Percentiles rank a stretch among this genome's conserved stretches.
Conservation (phyloP, 2,329 filamentous ascomycete species). For the Davidsoniella eucalypti region DNA sequence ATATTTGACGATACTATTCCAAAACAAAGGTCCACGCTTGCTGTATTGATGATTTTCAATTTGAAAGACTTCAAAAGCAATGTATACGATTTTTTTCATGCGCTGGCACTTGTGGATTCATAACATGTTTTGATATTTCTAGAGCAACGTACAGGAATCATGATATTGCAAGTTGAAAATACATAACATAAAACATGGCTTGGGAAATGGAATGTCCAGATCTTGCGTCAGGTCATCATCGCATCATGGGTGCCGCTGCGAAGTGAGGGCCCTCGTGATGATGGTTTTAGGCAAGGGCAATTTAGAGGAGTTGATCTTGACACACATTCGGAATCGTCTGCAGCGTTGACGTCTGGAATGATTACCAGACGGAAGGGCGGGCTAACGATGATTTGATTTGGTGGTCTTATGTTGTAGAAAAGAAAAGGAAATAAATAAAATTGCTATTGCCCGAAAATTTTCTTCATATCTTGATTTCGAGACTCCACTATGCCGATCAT, state of each 20-base stretch:
- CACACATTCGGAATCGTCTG: slow-evolving; percentile 36
- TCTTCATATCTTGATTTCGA: slow-evolving; percentile 4
- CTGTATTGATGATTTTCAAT: too few relatives aligned
- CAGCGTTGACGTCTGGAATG: slow-evolving; percentile 20
- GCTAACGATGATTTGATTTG: slow-evolving; percentile 27
- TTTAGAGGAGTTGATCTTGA: slow-evolving; percentile 35
- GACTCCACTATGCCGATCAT: not conserved
- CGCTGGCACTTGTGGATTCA: too few relatives aligned
- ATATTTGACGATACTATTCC: too few relatives aligned
- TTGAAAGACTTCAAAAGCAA: not conserved
- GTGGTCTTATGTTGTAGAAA: slow-evolving; percentile 27
- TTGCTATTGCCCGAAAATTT: slow-evolving; percentile 1
- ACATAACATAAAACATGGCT: not conserved
- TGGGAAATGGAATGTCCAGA: slow-evolving; percentile 28
- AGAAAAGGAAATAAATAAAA: slow-evolving; percentile 18
- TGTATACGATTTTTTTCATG: not conserved
- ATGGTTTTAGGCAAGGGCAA: slow-evolving; percentile 51
- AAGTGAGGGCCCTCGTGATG: slow-evolving; percentile 41
- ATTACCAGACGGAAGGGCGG: slow-evolving; percentile 14
- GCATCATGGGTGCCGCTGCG: slow-evolving; percentile 46
- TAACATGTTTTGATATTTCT: not conserved
- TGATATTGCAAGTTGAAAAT: not conserved
- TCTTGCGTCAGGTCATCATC: slow-evolving; percentile 51
- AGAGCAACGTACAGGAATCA: not conserved
- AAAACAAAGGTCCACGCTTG: too few relatives aligned